A percentile compares a stretch with the other conserved stretches of the same genome.
Conservation (phyloP, 306 rosid genomes). For the Fagus crenata region DNA sequence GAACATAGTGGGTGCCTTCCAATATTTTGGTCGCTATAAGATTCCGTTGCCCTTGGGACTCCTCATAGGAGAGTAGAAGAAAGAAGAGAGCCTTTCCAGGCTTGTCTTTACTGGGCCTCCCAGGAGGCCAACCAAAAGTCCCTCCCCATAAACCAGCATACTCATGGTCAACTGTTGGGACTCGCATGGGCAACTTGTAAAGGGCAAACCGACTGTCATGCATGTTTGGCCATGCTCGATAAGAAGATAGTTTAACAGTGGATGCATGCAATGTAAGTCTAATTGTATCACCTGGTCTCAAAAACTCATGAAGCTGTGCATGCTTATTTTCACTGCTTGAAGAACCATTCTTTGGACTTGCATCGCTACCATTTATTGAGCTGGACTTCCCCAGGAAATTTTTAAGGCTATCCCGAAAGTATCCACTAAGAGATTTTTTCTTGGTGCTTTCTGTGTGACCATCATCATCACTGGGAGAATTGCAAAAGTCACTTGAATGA, state of each 20-base stretch:
- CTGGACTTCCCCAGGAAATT: conserved; percentile 69
- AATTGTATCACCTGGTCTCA: conserved; percentile 56
- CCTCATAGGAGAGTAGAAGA: conserved; percentile 88
- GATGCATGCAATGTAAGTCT: conserved; percentile 69
- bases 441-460: conserved; percentile 33
- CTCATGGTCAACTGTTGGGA: conserved; percentile 59
- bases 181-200: conserved; percentile 79
- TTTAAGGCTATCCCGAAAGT: conserved; percentile 59
- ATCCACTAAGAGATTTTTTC: conserved; percentile 59
- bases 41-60: conserved; percentile 54
- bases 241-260: conserved; percentile 61
- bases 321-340: conserved; percentile 62
- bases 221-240: conserved; percentile 98
- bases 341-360: conserved; percentile 50
- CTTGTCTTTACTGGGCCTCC: conserved; percentile 83
- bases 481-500: conserved; percentile 34
- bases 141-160: conserved; percentile 99
- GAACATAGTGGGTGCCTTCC: conserved; percentile 96
- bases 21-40: conserved; percentile 93
- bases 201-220: conserved; percentile 85
- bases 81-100: conserved; percentile 90
- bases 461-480: conserved; percentile 39
- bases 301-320: conserved; percentile 69
- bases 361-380: conserved; percentile 43
- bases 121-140: conserved; percentile 97